Percentiles rank a stretch among this genome's conserved stretches.
Evolutionary conservation across 495 filamentous ascomycete genomes (phyloP).

Genomic region (Tuber umbilicatum): DNA sequence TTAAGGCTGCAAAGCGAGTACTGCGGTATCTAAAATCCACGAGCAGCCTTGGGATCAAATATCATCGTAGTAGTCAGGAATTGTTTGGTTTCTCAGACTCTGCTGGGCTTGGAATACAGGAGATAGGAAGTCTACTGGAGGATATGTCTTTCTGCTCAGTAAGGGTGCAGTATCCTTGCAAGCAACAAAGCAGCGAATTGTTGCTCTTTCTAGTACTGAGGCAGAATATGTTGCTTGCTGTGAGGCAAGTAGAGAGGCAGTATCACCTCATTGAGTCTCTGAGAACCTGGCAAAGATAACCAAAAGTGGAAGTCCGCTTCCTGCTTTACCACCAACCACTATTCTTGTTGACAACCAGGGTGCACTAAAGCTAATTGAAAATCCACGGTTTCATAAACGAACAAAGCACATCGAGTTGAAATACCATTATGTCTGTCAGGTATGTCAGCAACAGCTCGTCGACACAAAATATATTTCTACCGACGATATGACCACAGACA

Average conservation of each 20-base stretch:
- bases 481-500: neutral
- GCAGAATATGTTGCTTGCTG: neutral
- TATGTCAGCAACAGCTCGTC: neutral
- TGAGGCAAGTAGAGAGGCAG: neutral
- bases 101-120: neutral
- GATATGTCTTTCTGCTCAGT: neutral
- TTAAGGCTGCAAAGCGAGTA: neutral
- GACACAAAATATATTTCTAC: neutral
- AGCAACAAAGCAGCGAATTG: neutral
- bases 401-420: neutral
- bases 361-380: neutral
- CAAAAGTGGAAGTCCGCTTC: neutral
- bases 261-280: neutral
- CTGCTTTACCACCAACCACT: neutral
- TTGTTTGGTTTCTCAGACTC: neutral
- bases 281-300: neutral
- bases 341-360: slow-evolving; percentile 8
- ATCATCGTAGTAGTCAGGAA: neutral
- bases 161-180: neutral
- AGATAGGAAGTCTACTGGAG: neutral
- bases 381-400: neutral
- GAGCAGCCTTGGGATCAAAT: neutral
- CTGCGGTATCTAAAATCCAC: neutral
- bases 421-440: neutral
- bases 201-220: neutral